Percentiles rank a stretch among this genome's conserved stretches.
Evolutionary conservation across 441 rosid genomes (phyloP).

Genomic region (California macrophylla): DNA sequence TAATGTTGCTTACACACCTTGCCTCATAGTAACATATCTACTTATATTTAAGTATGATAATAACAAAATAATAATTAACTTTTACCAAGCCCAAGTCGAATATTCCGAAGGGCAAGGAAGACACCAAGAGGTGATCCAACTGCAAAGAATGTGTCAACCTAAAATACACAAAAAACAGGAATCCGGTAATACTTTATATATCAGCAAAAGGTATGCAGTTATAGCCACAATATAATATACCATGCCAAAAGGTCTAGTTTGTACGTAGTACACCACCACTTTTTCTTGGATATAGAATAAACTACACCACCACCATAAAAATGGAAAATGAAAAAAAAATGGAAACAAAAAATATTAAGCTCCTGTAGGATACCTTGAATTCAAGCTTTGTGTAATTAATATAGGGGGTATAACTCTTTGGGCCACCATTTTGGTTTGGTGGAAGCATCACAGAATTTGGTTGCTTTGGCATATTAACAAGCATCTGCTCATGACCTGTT

Average conservation of each 20-base stretch:
- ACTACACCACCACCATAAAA: not conserved
- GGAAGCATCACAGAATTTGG: not conserved
- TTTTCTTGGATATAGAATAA: not conserved
- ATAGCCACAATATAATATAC: not conserved
- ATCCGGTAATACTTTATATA: too few species aligned
- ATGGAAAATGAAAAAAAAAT: not conserved
- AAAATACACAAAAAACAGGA: conserved; percentile 19
- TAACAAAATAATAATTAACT: not conserved
- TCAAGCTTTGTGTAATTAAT: conserved; percentile 8
- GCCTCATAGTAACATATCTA: not conserved
- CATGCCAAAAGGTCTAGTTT: not conserved
- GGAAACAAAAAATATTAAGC: not conserved
- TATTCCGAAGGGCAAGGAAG: conserved; percentile 79
- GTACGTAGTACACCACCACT: not conserved
- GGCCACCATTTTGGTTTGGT: not conserved
- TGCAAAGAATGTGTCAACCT: conserved; percentile 96
- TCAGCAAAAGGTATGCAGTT: not conserved
- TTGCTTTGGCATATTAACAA: conserved; percentile 3
- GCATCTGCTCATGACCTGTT: not conserved
- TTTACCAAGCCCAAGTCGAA: conserved; percentile 81
- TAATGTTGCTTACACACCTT: not conserved
- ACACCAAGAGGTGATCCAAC: conserved; percentile 99
- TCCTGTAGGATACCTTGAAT: not conserved
- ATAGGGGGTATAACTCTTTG: conserved; percentile 6
- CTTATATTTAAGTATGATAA: not conserved